phyloP scores from a whole-genome alignment of 2,329 filamentous ascomycete genomes.

The Simplicillium aogashimaense region DNA sequence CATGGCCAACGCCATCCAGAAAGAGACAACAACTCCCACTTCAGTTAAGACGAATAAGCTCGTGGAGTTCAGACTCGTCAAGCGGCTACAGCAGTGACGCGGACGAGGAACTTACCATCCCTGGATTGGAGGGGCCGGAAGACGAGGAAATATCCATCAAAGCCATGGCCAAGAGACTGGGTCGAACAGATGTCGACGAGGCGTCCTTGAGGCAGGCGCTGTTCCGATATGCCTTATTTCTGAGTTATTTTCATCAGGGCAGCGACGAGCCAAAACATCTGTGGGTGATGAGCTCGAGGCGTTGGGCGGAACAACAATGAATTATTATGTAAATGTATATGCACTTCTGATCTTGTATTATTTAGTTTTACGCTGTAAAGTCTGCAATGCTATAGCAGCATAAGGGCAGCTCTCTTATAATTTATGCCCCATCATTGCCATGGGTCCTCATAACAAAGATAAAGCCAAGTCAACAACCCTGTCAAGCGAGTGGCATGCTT shows the following conservation, averaged over 20 bases:
- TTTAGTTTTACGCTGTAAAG: not conserved
- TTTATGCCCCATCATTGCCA: too few species aligned
- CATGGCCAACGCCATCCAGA: slow-evolving; percentile 8
- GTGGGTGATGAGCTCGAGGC: slow-evolving; percentile 18
- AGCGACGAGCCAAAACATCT: slow-evolving; percentile 16
- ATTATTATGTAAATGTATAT: not conserved
- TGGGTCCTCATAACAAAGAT: too few species aligned
- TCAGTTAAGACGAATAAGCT: not conserved
- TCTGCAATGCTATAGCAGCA: too few species aligned
- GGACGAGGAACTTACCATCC: not conserved
- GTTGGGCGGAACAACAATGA: slow-evolving; percentile 6
- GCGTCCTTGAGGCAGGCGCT: slow-evolving; percentile 14
- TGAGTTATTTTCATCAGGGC: slow-evolving; percentile 19
- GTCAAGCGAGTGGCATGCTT: too few species aligned
- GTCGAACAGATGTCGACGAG: slow-evolving; percentile 13
- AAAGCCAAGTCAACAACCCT: too few species aligned
- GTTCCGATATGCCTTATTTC: slow-evolving; percentile 24
- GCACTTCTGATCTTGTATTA: too few species aligned
- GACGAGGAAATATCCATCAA: not conserved
- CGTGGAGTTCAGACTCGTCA: not conserved
- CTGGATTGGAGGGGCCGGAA: slow-evolving; percentile 4
- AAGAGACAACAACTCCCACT: not conserved
- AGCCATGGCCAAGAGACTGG: slow-evolving; percentile 8
- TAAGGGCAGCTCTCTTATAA: too few species aligned
- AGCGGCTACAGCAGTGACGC: slow-evolving; percentile 6